phyloP scores from a whole-genome alignment of 768 basidiomycete species.

The Pseudohyphozyma bogoriensis region DNA sequence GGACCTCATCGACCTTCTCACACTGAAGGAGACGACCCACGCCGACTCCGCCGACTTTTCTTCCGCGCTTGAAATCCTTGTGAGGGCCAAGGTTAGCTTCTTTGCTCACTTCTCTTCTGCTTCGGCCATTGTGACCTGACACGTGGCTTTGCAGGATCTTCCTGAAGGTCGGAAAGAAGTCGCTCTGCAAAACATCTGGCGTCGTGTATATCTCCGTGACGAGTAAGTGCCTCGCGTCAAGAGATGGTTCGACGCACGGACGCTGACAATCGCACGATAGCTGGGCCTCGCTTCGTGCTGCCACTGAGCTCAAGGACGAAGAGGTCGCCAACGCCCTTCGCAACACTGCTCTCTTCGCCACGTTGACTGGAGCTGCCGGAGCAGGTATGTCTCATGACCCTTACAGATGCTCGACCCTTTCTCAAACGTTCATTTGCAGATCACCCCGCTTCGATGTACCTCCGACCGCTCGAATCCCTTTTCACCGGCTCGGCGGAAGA shows the following conservation, averaged over 20 bases:
- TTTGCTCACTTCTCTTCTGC: not conserved
- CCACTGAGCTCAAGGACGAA: slow-evolving; percentile 62
- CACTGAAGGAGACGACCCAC: slow-evolving; percentile 63
- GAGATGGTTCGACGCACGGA: too few species aligned
- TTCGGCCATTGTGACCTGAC: not conserved
- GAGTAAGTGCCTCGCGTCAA: slow-evolving; percentile 54
- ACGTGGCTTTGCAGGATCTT: slow-evolving; percentile 44
- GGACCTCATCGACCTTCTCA: slow-evolving; percentile 70
- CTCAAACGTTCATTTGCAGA: not conserved
- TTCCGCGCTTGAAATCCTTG: slow-evolving; percentile 42
- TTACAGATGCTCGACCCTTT: fast-evolving
- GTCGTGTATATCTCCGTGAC: slow-evolving; percentile 76
- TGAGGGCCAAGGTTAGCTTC: slow-evolving; percentile 44
- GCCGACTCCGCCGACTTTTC: slow-evolving; percentile 45
- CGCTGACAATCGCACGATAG: slow-evolving; percentile 40
- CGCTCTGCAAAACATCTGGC: slow-evolving; percentile 70
- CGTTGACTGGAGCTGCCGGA: slow-evolving; percentile 40
- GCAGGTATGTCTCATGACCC: slow-evolving; percentile 18
- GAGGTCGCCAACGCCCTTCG: slow-evolving; percentile 63
- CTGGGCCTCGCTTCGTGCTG: slow-evolving; percentile 67
- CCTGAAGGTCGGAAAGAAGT: slow-evolving; percentile 60
- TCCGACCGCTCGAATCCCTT: slow-evolving; percentile 32
- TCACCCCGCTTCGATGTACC: slow-evolving; percentile 9
- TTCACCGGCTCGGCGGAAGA: slow-evolving; percentile 31
- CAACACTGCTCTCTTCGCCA: slow-evolving; percentile 62